Base-by-base conservation (phyloP, 768 basidiomycete genomes). In the Lactifluus rugatus region DNA sequence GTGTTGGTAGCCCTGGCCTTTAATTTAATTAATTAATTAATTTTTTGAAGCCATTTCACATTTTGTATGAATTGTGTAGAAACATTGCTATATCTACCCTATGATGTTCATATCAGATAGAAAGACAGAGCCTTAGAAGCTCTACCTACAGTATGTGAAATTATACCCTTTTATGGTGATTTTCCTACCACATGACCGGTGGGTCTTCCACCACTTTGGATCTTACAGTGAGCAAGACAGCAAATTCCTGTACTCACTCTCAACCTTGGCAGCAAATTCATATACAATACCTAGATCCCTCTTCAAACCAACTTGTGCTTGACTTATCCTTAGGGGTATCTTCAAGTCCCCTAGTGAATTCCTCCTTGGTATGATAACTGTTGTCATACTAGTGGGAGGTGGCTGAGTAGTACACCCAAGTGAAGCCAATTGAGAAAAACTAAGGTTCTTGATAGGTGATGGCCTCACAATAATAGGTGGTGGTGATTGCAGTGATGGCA, bases 181-280 rank as follows among this genome's bases (percentile, higher is more conserved):
- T n/a, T n/a, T n/a, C n/a, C n/a, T n/a, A n/a, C n/a, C n/a, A n/a
- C n/a, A n/a, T n/a, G n/a, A n/a, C n/a, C n/a, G n/a, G n/a, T n/a
- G n/a, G n/a, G n/a, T n/a, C n/a, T n/a, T n/a, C n/a, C n/a, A n/a
- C n/a, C n/a, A n/a, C n/a, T n/a, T n/a, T n/a, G n/a, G n/a, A n/a
- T n/a, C n/a, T n/a, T n/a, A n/a, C n/a, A n/a, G n/a, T n/a, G n/a
- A 8, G 34, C 45, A 21, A n/a, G 45, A 19, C 5, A 59, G 23
- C 31, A 51, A 4, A 17, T 34, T 47, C 42, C 54, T 58, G 36
- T 10, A 81, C 89, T 72, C 64, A 93, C 92, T 78, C 65, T 91
- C 88, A 45, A 96, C 80, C 65, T 83, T 84, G 6, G 75, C 71
- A 11, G 92, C 92, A 77, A 95, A 96, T 66, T 92, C 89, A 60